These are phyloP conservation scores for Penicillium coprophilum DNA, from an alignment of 495 filamentous ascomycete species.

Conservation along the genomic window DNA sequence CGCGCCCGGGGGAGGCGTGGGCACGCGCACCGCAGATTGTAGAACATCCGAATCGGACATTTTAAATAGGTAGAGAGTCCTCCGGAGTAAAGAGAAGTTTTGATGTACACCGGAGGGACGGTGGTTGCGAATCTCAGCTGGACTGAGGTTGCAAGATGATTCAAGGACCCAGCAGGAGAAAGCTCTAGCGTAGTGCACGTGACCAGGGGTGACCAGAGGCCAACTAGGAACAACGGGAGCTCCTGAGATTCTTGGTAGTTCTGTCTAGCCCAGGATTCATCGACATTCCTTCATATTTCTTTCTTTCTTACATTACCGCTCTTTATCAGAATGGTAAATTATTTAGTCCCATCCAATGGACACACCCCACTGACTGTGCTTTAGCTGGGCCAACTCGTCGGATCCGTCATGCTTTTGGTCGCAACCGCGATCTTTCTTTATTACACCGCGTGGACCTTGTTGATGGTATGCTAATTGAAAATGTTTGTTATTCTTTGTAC, in stretches of 20 bases:
- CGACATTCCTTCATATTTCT: conserved; percentile 11
- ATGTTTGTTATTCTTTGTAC: conserved; percentile 3
- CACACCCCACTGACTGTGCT: conserved; percentile 9
- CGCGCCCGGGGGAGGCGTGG: conserved; percentile 60
- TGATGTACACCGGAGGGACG: conserved; percentile 15
- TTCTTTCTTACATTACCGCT: conserved; percentile 9
- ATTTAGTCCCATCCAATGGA: not conserved
- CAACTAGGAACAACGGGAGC: conserved; percentile 7
- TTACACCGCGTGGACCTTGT: conserved; percentile 96
- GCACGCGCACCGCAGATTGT: conserved; percentile 67
- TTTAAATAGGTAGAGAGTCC: conserved; percentile 15
- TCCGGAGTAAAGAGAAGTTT: conserved; percentile 1
- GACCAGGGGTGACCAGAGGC: conserved; percentile 10
- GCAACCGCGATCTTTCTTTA: conserved; percentile 96
- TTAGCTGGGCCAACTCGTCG: conserved; percentile 92
- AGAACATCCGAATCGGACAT: conserved; percentile 54
- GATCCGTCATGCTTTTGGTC: conserved; percentile 95
- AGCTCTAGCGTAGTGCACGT: conserved; percentile 29
- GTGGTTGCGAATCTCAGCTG: conserved; percentile 17
- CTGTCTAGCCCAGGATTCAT: conserved; percentile 8
- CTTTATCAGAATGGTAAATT: conserved; percentile 31
- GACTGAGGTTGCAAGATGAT: conserved; percentile 8
- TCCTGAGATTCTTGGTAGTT: conserved; percentile 12
- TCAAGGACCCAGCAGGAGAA: conserved; percentile 25
- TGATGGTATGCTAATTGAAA: conserved; percentile 67